phyloP scores from a whole-genome alignment of 345 rosid genomes.

The Citrus sinensis region DNA sequence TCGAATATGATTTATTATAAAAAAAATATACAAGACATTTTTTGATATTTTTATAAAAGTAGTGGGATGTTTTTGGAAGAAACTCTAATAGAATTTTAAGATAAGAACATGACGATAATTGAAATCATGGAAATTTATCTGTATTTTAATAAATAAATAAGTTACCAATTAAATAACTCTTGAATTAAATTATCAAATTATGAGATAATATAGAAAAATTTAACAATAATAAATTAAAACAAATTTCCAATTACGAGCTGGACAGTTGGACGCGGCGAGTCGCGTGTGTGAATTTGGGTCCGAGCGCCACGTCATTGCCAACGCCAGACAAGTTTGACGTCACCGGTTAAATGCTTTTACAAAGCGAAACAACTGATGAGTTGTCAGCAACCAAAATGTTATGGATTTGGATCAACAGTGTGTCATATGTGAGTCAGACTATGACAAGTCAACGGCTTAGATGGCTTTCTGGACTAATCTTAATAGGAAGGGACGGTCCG shows the following conservation, averaged over 20 bases:
- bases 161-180: not conserved
- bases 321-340: not conserved
- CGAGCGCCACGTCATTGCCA: not conserved
- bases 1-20: not conserved
- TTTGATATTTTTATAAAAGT: too few relatives aligned
- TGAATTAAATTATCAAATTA: not conserved
- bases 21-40: too few relatives aligned
- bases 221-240: not conserved
- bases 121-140: not conserved
- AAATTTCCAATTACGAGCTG: not conserved
- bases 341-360: not conserved
- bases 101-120: not conserved
- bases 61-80: not conserved
- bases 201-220: not conserved
- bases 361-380: not conserved
- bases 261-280: slow-evolving; percentile 1
- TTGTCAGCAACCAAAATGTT: not conserved
- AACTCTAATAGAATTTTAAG: not conserved
- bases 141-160: not conserved
- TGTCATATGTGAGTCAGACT: not conserved
- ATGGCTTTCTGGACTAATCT: not conserved
- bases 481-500: not conserved
- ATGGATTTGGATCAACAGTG: not conserved
- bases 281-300: not conserved
- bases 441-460: not conserved